Conservation (phyloP, 495 filamentous ascomycete species). For the Tuber aestivum region DNA sequence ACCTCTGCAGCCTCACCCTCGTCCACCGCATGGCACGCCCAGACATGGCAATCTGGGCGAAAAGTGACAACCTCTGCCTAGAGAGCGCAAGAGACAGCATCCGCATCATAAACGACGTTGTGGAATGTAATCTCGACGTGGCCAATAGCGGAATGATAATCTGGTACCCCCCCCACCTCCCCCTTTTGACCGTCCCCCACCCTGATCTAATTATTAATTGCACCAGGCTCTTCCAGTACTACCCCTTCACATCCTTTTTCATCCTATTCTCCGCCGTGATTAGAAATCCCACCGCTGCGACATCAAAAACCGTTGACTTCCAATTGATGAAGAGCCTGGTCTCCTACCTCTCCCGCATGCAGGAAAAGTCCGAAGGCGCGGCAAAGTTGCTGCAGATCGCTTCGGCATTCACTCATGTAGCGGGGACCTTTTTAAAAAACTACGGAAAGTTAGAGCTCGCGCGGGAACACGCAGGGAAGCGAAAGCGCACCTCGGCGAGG, state of each 20-base stretch:
- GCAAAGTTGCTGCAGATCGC: conserved; percentile 39
- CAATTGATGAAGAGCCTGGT: conserved; percentile 39
- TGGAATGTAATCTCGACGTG: conserved; percentile 30
- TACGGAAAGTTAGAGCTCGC: conserved; percentile 35
- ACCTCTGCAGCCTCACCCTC: conserved; percentile 36
- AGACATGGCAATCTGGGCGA: conserved; percentile 22
- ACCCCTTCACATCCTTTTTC: conserved; percentile 44
- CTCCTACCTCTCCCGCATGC: conserved; percentile 29
- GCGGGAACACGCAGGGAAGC: conserved; percentile 28
- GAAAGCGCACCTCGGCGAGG: conserved; percentile 14
- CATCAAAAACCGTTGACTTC: conserved; percentile 27
- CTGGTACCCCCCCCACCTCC: conserved; percentile 23
- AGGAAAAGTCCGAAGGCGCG: conserved; percentile 34
- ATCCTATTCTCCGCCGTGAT: conserved; percentile 48
- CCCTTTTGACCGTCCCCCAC: neutral
- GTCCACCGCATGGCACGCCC: conserved; percentile 37
- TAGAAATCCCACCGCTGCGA: conserved; percentile 46
- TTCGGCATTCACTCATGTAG: conserved; percentile 40
- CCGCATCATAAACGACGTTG: conserved; percentile 31
- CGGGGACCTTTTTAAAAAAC: conserved; percentile 40
- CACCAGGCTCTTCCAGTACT: conserved; percentile 42
- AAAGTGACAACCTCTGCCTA: conserved; percentile 35
- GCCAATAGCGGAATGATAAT: conserved; percentile 39
- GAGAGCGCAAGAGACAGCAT: conserved; percentile 38
- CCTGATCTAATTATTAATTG: conserved; percentile 9